Evolutionary conservation across 106 monocot genomes (phyloP).

Genomic region (Ottelia alismoides): DNA sequence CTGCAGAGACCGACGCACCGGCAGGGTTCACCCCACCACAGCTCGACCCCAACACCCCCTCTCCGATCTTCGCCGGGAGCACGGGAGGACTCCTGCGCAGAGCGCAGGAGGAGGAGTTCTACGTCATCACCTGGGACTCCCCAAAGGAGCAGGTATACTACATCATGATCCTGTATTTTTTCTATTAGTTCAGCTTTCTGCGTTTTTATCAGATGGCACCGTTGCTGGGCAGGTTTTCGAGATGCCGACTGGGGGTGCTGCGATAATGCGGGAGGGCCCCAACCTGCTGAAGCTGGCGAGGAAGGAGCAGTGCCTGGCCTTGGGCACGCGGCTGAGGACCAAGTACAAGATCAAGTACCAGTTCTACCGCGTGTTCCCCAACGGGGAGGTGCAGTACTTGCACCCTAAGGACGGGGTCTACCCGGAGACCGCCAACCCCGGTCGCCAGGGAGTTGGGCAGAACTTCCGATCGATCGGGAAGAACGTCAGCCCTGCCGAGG

Average conservation of each 20-base stretch:
- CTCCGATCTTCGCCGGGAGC: slow-evolving; percentile 89
- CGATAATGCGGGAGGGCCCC: slow-evolving; percentile 85
- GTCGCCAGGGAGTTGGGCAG: slow-evolving; percentile 66
- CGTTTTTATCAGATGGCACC: no score
- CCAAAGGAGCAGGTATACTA: slow-evolving; percentile 92
- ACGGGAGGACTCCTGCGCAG: slow-evolving; percentile 91
- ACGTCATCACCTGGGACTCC: slow-evolving; percentile 92
- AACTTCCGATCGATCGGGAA: slow-evolving; percentile 82
- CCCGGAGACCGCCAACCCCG: slow-evolving; percentile 93
- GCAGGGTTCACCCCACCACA: slow-evolving; percentile 80
- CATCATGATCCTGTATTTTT: no score
- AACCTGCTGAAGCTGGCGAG: slow-evolving; percentile 90
- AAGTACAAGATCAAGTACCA: slow-evolving; percentile 99
- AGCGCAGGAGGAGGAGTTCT: slow-evolving; percentile 93
- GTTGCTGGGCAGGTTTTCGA: no score
- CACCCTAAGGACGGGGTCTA: slow-evolving; percentile 97
- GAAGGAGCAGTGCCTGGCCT: slow-evolving; percentile 94
- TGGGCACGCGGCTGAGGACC: slow-evolving; percentile 71
- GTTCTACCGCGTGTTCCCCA: slow-evolving; percentile 96
- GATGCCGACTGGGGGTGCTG: slow-evolving; percentile 94
- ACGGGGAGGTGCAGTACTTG: slow-evolving; percentile 95
- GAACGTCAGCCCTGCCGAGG: slow-evolving; percentile 81
- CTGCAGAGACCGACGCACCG: slow-evolving; percentile 15
- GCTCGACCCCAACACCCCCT: slow-evolving; percentile 87
- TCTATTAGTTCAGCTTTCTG: no score